A percentile compares a stretch with the other conserved stretches of the same genome.
Conservation (phyloP, 441 rosid genomes). For the Breynia disticha region DNA sequence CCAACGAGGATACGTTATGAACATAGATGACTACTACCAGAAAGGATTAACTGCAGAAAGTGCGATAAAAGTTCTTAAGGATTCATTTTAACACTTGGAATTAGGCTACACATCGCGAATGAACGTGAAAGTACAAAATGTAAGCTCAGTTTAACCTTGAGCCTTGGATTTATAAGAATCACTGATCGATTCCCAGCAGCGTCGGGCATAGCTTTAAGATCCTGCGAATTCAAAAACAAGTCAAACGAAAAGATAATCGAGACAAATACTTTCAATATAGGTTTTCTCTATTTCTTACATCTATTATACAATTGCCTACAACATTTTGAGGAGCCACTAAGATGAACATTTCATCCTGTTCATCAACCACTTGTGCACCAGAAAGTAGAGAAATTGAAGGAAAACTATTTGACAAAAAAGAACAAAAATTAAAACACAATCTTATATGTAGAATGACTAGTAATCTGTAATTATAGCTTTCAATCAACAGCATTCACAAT, state of each 20-base stretch:
- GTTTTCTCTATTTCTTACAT: conserved; percentile 34
- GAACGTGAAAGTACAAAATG: too few species aligned
- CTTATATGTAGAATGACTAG: too few species aligned
- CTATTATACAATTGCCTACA: conserved; percentile 88
- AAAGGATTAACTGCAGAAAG: too few species aligned
- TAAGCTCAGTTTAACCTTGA: conserved; percentile 42
- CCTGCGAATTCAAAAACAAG: conserved; percentile 33
- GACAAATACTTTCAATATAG: conserved; percentile 5
- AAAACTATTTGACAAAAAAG: not conserved
- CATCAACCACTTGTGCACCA: conserved; percentile 74
- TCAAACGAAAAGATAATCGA: conserved; percentile 10
- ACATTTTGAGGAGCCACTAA: conserved; percentile 97
- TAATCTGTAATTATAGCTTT: too few species aligned
- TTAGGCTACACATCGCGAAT: too few species aligned
- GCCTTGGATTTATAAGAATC: conserved; percentile 77
- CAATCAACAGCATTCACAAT: conserved; percentile 46
- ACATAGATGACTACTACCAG: not conserved
- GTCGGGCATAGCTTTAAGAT: conserved; percentile 83
- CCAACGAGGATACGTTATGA: not conserved
- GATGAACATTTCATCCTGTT: conserved; percentile 81
- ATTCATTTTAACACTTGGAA: too few species aligned
- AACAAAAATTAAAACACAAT: too few species aligned
- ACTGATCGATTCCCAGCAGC: conserved; percentile 86
- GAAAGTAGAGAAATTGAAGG: conserved; percentile 10
- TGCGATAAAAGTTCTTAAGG: too few species aligned